A percentile compares a stretch with the other conserved stretches of the same genome.
phyloP scores from a whole-genome alignment of 208 protist species.

The Wallacemonas sp. region DNA sequence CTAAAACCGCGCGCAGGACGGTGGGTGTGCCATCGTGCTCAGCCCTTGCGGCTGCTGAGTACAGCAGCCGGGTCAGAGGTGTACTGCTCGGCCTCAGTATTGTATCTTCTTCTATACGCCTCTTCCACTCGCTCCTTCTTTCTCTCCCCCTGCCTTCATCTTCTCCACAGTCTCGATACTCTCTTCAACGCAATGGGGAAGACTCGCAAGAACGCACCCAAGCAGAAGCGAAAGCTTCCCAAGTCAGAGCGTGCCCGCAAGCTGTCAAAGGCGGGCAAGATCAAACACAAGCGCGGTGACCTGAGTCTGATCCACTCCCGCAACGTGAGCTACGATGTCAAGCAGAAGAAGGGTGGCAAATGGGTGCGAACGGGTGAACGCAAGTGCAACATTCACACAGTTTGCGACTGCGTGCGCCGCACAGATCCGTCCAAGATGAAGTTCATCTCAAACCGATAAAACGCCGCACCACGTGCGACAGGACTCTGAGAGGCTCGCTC shows the following conservation, averaged over 20 bases:
- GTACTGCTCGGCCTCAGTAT: no score
- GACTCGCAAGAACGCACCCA: constrained; percentile 70
- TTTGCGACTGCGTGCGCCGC: constrained; percentile 86
- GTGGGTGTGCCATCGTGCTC: no score
- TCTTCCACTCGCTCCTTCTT: neutral
- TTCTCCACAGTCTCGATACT: constrained; percentile 4
- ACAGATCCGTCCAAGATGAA: constrained; percentile 86
- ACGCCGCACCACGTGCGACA: neutral
- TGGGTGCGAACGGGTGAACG: constrained; percentile 79
- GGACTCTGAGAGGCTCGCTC: neutral
- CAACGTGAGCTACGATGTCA: constrained; percentile 80
- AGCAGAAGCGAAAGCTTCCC: constrained; percentile 79
- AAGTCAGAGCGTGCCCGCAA: constrained; percentile 76
- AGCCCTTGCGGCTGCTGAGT: no score
- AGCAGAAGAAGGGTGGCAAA: constrained; percentile 86
- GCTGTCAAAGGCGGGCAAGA: constrained; percentile 80
- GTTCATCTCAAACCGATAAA: constrained; percentile 78
- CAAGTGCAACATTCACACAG: constrained; percentile 89
- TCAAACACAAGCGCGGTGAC: constrained; percentile 84
- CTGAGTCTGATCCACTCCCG: constrained; percentile 71
- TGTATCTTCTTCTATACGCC: neutral
- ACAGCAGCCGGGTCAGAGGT: no score
- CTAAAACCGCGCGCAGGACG: no score
- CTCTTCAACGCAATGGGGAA: constrained; percentile 93
- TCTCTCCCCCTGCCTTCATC: constrained; percentile 4